Conservation (phyloP, 257 asterid species). For the Echites panduratus region DNA sequence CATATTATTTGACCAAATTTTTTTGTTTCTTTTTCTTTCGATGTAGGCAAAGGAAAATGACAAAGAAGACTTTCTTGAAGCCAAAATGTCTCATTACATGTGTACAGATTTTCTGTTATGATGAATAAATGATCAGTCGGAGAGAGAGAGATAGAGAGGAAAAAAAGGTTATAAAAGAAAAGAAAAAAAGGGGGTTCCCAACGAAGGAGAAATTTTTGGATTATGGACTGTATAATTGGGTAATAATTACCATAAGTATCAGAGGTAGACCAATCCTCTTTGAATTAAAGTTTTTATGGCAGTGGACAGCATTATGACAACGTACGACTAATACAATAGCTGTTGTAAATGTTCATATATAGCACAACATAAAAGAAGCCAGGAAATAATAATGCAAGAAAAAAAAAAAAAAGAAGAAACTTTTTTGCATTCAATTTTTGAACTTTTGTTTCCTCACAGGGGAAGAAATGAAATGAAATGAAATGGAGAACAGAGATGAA, state of each 20-base stretch:
- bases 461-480: constrained; percentile 18
- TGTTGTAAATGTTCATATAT: neutral
- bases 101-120: neutral
- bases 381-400: constrained; percentile 3
- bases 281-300: constrained; percentile 47
- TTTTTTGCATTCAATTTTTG: constrained; percentile 14
- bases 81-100: neutral
- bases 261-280: constrained; percentile 19
- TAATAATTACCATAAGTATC: neutral
- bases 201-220: neutral
- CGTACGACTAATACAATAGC: constrained; percentile 14
- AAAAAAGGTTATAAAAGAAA: no score
- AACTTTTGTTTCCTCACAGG: constrained; percentile 19
- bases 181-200: neutral
- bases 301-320: constrained; percentile 32
- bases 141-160: neutral
- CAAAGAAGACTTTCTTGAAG: neutral
- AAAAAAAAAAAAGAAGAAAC: neutral
- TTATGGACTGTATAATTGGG: constrained; percentile 1
- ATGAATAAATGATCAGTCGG: neutral
- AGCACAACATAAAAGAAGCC: neutral
- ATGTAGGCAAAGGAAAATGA: neutral
- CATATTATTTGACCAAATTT: no score
- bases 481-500: no score
- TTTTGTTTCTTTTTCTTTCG: no score